phyloP scores from a whole-genome alignment of 1,139 yeast genomes.

The Pichia sorboxylosa region DNA sequence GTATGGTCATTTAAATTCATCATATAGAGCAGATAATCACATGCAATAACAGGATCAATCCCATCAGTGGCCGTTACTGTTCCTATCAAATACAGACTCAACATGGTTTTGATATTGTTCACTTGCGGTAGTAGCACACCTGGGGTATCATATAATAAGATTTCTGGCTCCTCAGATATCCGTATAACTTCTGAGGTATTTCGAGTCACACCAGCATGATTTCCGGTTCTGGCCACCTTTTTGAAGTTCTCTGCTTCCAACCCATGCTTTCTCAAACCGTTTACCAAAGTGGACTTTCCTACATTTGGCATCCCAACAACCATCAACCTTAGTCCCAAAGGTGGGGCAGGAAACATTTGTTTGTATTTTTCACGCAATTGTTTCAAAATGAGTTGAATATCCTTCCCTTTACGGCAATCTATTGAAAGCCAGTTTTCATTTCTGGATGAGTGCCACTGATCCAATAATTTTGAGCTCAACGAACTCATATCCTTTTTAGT shows the following conservation, averaged over 20 bases:
- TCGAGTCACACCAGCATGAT: slow-evolving; percentile 84
- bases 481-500: slow-evolving; percentile 48
- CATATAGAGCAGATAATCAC: slow-evolving; percentile 70
- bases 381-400: slow-evolving; percentile 41
- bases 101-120: slow-evolving; percentile 56
- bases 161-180: slow-evolving; percentile 49
- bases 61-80: slow-evolving; percentile 48
- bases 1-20: slow-evolving; percentile 52
- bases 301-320: slow-evolving; percentile 95
- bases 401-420: slow-evolving; percentile 45
- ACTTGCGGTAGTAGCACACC: slow-evolving; percentile 82
- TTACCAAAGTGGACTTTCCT: slow-evolving; percentile 84
- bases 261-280: slow-evolving; percentile 56
- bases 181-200: slow-evolving; percentile 68
- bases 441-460: slow-evolving; percentile 40
- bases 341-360: slow-evolving; percentile 54
- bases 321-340: slow-evolving; percentile 66
- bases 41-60: slow-evolving; percentile 79
- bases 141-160: slow-evolving; percentile 79
- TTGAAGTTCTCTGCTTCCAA: slow-evolving; percentile 13
- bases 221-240: slow-evolving; percentile 79
- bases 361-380: slow-evolving; percentile 34
- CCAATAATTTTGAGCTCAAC: slow-evolving; percentile 24
- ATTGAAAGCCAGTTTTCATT: slow-evolving; percentile 41
- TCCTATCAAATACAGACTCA: slow-evolving; percentile 63